Evolutionary conservation across 345 rosid genomes (phyloP).

Genomic region (Eucalyptus urophylla): DNA sequence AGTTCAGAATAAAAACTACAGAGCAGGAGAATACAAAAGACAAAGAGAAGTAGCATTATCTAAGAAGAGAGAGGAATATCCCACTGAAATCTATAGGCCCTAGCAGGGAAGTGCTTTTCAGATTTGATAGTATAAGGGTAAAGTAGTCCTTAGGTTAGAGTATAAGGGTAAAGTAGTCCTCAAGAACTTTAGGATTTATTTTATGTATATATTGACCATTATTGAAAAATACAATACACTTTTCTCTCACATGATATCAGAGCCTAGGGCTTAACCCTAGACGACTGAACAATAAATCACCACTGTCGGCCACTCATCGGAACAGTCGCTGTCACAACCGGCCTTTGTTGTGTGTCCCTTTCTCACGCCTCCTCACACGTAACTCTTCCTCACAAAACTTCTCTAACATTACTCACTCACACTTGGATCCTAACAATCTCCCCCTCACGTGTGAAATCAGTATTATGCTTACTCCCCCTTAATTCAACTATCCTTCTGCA

Average conservation of each 20-base stretch:
- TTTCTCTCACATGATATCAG: background rate
- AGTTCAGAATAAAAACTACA: background rate
- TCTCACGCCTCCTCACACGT: background rate
- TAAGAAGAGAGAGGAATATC: background rate
- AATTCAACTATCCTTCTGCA: too few relatives aligned
- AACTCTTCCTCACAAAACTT: background rate
- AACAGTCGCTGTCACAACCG: fast-evolving
- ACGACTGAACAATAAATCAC: too few relatives aligned
- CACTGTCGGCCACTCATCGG: too few relatives aligned
- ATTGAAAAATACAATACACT: background rate
- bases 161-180: too few relatives aligned
- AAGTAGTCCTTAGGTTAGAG: too few relatives aligned
- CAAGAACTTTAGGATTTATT: too few relatives aligned
- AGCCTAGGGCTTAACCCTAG: background rate
- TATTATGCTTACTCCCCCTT: too few relatives aligned
- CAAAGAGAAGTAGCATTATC: background rate
- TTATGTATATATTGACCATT: too few relatives aligned
- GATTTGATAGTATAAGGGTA: background rate
- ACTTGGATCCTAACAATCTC: too few relatives aligned
- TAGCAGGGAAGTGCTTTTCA: background rate
- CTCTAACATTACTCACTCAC: background rate
- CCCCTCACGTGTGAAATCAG: too few relatives aligned
- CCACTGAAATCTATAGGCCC: background rate
- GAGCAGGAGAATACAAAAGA: background rate
- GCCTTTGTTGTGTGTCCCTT: background rate